Evolutionary conservation across 345 rosid genomes (phyloP).

Genomic region (Hypericum androsaemum): DNA sequence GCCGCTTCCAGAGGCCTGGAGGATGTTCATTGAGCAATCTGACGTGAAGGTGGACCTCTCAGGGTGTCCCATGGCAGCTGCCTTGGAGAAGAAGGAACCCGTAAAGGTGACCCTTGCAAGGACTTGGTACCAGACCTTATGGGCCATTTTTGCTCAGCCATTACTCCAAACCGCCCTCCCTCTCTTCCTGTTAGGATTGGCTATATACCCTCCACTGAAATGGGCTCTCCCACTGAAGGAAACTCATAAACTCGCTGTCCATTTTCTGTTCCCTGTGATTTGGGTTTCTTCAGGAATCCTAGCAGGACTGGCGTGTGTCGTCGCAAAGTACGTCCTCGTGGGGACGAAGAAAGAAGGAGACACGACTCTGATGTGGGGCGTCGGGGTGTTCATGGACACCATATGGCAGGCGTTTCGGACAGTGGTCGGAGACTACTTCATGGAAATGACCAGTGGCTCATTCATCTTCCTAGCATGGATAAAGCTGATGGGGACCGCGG

Average conservation of each 20-base stretch:
- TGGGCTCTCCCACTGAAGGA: slow-evolving; percentile 23
- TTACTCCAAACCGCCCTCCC: slow-evolving; percentile 47
- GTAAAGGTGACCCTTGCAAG: slow-evolving; percentile 37
- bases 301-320: slow-evolving; percentile 32
- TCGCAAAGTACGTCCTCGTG: slow-evolving; percentile 45
- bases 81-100: slow-evolving; percentile 16
- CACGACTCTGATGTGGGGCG: slow-evolving; percentile 40
- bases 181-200: slow-evolving; percentile 35
- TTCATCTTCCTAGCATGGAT: slow-evolving; percentile 33
- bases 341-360: slow-evolving; percentile 51
- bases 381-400: slow-evolving; percentile 44
- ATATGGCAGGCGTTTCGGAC: slow-evolving; percentile 54
- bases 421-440: slow-evolving; percentile 43
- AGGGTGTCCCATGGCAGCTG: slow-evolving; percentile 55
- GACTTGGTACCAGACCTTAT: slow-evolving; percentile 36
- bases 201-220: slow-evolving; percentile 29
- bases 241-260: slow-evolving; percentile 19
- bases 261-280: slow-evolving; percentile 39
- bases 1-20: slow-evolving; percentile 60
- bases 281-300: slow-evolving; percentile 43
- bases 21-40: slow-evolving; percentile 45
- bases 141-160: slow-evolving; percentile 48
- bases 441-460: slow-evolving; percentile 46
- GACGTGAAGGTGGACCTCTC: slow-evolving; percentile 58
- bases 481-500: slow-evolving; percentile 46